Evolutionary conservation across 345 rosid species (phyloP).

Genomic region (Euphorbia tirucalli): DNA sequence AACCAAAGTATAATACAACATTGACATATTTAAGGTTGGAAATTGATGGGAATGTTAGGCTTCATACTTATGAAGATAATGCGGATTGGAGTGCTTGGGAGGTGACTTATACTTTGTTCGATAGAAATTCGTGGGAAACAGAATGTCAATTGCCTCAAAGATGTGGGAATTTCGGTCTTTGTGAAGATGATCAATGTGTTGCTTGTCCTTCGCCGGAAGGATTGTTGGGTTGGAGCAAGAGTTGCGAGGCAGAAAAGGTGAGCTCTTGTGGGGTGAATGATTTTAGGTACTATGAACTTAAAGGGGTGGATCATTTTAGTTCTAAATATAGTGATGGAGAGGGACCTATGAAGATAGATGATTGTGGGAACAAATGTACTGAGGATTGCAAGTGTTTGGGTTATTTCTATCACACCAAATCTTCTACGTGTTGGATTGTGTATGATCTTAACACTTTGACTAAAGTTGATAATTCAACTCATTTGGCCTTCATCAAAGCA

Average conservation of each 20-base stretch:
- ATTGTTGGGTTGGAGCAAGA: conserved; percentile 41
- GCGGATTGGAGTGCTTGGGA: conserved; percentile 40
- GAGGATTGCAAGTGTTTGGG: conserved; percentile 31
- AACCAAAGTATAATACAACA: conserved; percentile 44
- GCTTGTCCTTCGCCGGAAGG: conserved; percentile 45
- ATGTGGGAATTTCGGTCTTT: conserved; percentile 52
- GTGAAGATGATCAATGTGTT: conserved; percentile 48
- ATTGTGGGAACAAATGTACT: conserved; percentile 34
- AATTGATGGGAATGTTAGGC: conserved; percentile 47
- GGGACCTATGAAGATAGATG: conserved; percentile 17
- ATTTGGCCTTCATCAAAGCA: conserved; percentile 28
- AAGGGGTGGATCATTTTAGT: conserved; percentile 52
- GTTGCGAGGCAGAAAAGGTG: conserved; percentile 30
- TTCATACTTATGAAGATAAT: conserved; percentile 37
- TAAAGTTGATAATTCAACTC: conserved; percentile 29
- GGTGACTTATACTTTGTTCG: conserved; percentile 41
- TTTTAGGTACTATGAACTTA: conserved; percentile 26
- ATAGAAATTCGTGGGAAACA: conserved; percentile 19
- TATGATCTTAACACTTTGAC: conserved; percentile 32
- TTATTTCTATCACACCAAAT: conserved; percentile 27
- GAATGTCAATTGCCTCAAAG: conserved; percentile 45
- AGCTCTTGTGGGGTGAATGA: conserved; percentile 29
- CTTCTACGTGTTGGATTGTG: conserved; percentile 31
- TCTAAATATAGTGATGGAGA: conserved; percentile 42
- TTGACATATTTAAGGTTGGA: conserved; percentile 39